These are phyloP conservation scores for Flaveria linearis DNA, from an alignment of 129 eudicot genomes.

Conservation along the genomic window DNA sequence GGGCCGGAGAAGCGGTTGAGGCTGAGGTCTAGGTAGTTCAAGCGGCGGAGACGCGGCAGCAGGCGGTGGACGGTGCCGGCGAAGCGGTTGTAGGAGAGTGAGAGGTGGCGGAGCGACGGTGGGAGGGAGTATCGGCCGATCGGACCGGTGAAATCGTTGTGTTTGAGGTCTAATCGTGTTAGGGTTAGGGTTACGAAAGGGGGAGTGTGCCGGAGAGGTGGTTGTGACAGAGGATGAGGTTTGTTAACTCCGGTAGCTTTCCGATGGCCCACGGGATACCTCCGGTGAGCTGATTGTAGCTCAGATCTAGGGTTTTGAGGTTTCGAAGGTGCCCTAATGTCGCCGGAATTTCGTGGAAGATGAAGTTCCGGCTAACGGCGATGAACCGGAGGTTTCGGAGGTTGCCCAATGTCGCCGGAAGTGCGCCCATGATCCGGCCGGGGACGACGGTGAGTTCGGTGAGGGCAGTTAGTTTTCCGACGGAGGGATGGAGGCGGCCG, in stretches of 20 bases:
- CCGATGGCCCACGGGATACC: not conserved
- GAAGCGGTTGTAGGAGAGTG: conserved; percentile 2
- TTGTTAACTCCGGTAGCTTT: not conserved
- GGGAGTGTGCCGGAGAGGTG: conserved; percentile 1
- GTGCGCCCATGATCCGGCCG: conserved; percentile 11
- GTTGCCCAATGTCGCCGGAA: not conserved
- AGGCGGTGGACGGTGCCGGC: not conserved
- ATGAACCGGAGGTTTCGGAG: not conserved
- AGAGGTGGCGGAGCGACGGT: not conserved
- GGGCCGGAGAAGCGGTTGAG: conserved; percentile 14
- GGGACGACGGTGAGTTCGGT: conserved; percentile 6
- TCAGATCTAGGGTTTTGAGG: not conserved
- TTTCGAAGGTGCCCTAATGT: conserved; percentile 1
- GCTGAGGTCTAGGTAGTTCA: conserved; percentile 11
- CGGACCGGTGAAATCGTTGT: conserved; percentile 8
- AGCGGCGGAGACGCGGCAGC: not conserved
- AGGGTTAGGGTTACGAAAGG: not conserved
- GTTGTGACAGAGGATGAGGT: conserved; percentile 8
- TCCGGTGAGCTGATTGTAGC: conserved; percentile 11
- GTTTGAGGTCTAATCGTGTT: conserved; percentile 16
- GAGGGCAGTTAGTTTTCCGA: not conserved
- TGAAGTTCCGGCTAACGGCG: conserved; percentile 8
- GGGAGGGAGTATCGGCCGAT: not conserved
- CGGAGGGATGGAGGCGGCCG: conserved; percentile 2
- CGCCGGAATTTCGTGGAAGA: conserved; percentile 16